phyloP scores from a whole-genome alignment of 805 yeast species.

The Metschnikowia similis region DNA sequence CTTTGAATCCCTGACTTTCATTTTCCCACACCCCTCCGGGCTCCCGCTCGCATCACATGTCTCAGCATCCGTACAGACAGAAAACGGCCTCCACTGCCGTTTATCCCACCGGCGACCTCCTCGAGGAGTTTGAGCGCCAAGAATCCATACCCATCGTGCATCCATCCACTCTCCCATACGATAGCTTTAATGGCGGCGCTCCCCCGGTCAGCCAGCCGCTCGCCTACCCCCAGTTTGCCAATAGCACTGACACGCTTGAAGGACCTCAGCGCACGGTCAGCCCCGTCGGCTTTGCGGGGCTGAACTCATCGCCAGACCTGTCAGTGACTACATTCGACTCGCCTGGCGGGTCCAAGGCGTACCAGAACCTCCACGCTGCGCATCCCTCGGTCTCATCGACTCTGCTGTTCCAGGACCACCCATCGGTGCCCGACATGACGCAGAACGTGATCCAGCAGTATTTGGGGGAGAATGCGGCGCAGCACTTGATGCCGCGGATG shows the following conservation, averaged over 20 bases:
- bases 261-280: background rate
- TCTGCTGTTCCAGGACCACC: conserved; percentile 33
- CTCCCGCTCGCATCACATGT: conserved; percentile 1
- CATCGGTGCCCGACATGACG: conserved; percentile 44
- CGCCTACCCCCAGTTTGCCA: background rate
- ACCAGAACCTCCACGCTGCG: conserved; percentile 20
- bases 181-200: background rate
- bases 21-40: background rate
- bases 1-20: background rate
- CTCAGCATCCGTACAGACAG: conserved; percentile 19
- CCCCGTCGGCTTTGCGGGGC: background rate
- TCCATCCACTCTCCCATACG: background rate
- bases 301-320: conserved; percentile 1
- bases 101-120: conserved; percentile 14
- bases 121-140: conserved; percentile 2
- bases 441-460: conserved; percentile 51
- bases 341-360: conserved; percentile 6
- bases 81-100: conserved; percentile 15
- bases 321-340: conserved; percentile 4
- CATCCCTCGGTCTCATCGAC: conserved; percentile 34
- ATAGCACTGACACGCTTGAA: background rate
- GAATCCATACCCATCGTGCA: conserved; percentile 3
- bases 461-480: conserved; percentile 44
- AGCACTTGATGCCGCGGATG: conserved; percentile 62
- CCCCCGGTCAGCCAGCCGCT: background rate